phyloP scores from a whole-genome alignment of 2,329 filamentous ascomycete species.

The Xylariaceae sp. region DNA sequence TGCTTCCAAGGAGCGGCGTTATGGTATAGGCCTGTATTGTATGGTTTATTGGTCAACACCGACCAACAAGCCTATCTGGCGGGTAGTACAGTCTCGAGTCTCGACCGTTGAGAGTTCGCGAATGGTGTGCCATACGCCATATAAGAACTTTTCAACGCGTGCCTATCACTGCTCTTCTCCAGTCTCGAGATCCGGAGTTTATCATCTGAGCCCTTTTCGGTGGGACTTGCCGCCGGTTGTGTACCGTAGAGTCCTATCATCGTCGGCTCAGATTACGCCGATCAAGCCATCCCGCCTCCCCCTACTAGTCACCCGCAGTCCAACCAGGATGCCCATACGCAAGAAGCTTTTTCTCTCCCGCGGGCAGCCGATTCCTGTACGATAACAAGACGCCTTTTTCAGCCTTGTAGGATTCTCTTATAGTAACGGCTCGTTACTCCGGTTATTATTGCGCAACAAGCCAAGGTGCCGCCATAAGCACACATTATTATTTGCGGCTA shows the following conservation, averaged over 20 bases:
- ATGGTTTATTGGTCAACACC: not conserved
- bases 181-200: not conserved
- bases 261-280: not conserved
- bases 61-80: not conserved
- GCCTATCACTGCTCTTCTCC: not conserved
- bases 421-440: not conserved
- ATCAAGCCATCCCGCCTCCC: not conserved
- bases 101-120: not conserved
- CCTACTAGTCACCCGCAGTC: not conserved
- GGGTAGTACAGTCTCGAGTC: not conserved
- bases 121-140: not conserved
- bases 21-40: not conserved
- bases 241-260: not conserved
- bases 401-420: slow-evolving; percentile 15
- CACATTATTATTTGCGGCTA: no score
- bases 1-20: not conserved
- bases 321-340: not conserved
- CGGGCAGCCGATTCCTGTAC: slow-evolving; percentile 1
- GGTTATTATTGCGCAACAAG: not conserved
- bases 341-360: not conserved
- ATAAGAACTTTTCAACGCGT: no score
- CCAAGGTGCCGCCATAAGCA: not conserved
- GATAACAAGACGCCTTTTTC: slow-evolving; percentile 6
- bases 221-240: not conserved
- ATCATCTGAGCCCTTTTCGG: not conserved